A percentile compares a stretch with the other conserved stretches of the same genome.
These are phyloP conservation scores for Macrolepiota fuliginosa DNA, from an alignment of 768 basidiomycete genomes.

Conservation along the genomic window DNA sequence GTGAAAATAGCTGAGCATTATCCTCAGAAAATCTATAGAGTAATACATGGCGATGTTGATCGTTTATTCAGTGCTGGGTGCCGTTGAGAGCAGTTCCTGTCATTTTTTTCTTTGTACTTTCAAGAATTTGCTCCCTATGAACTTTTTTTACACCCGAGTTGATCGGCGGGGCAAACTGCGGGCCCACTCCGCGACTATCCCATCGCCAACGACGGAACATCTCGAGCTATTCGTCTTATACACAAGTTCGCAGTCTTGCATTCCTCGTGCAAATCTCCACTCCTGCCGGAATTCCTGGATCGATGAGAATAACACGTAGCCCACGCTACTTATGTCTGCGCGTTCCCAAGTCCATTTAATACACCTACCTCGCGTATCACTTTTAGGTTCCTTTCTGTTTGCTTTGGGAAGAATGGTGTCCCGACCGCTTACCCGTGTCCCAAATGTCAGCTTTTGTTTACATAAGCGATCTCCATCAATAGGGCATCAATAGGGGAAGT, in stretches of 20 bases:
- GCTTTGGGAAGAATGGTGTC: not conserved
- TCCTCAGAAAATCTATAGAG: not conserved
- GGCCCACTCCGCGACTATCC: not conserved
- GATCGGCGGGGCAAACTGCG: conserved; percentile 5
- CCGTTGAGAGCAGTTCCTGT: not conserved
- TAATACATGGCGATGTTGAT: not conserved
- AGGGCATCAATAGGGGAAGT: not conserved
- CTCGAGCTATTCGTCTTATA: not conserved
- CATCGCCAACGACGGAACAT: not conserved
- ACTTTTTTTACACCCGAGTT: not conserved
- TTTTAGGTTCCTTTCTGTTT: not conserved
- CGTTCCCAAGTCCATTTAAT: not conserved
- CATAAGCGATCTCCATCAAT: not conserved
- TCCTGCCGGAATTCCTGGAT: not conserved
- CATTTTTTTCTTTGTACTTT: not conserved
- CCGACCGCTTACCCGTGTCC: conserved; percentile 7
- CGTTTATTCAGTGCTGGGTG: not conserved
- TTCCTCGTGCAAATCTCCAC: not conserved
- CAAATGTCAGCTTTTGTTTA: not conserved
- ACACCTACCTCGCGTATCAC: conserved; percentile 6
- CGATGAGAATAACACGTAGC: not conserved
- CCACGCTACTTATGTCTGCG: not conserved
- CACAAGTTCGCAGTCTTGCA: not conserved
- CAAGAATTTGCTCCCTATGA: not conserved
- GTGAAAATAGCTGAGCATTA: not conserved